A percentile compares a stretch with the other conserved stretches of the same genome.
Conservation (phyloP, 305 asterid species). For the Fraxinus nigra region DNA sequence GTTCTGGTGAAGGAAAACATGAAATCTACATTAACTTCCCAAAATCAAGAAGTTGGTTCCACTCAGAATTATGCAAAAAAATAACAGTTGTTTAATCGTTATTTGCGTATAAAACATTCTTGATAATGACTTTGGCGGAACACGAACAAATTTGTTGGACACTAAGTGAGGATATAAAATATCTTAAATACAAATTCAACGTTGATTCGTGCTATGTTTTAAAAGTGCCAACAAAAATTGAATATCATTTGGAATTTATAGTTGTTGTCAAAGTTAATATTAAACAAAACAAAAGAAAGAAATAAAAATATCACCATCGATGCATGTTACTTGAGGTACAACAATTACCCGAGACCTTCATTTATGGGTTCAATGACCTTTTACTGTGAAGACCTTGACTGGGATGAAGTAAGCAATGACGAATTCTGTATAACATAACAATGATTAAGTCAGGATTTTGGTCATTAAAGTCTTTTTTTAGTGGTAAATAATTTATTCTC, state of each 20-base stretch:
- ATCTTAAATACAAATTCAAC: not conserved
- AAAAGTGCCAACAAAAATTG: not conserved
- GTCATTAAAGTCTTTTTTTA: not conserved
- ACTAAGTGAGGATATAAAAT: not conserved
- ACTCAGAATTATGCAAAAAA: too few relatives aligned
- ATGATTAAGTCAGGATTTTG: not conserved
- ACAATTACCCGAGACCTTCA: not conserved
- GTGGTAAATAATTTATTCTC: not conserved
- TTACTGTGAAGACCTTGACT: not conserved
- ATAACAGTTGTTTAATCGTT: not conserved
- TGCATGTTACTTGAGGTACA: not conserved
- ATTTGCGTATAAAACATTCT: too few relatives aligned
- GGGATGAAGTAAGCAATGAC: not conserved
- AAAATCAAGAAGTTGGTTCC: too few relatives aligned
- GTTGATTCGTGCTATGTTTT: not conserved
- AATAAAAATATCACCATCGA: too few relatives aligned
- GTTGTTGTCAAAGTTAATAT: not conserved
- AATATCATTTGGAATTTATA: not conserved
- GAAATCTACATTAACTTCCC: too few relatives aligned
- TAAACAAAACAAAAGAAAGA: too few relatives aligned
- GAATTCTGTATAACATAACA: not conserved
- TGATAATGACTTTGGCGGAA: not conserved
- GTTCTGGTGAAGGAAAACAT: too few relatives aligned
- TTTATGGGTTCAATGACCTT: not conserved
- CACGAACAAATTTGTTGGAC: not conserved